Evolutionary conservation across 2,329 filamentous ascomycete species (phyloP).

Genomic region (Davidsoniella eucalypti): DNA sequence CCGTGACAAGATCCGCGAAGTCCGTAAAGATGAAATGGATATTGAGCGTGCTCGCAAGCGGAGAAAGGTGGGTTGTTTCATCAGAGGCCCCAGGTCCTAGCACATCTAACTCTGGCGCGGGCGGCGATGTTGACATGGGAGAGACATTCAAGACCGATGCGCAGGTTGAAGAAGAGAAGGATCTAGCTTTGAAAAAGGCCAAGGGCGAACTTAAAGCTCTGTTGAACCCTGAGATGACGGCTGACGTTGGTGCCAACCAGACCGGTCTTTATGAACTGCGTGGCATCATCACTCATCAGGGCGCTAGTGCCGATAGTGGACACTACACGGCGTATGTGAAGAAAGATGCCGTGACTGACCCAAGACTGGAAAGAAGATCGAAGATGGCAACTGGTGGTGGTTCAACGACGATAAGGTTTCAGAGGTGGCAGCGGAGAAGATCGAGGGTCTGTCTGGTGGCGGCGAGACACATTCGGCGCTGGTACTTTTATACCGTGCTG

Average conservation of each 20-base stretch:
- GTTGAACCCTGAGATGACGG: slow-evolving; percentile 55
- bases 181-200: slow-evolving; percentile 54
- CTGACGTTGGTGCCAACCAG: slow-evolving; percentile 75
- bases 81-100: slow-evolving; percentile 21
- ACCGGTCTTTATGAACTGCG: slow-evolving; percentile 90
- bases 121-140: slow-evolving; percentile 59
- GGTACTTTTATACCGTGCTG: slow-evolving; percentile 62
- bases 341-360: slow-evolving; percentile 61
- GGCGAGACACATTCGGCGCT: slow-evolving; percentile 74
- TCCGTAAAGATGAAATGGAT: slow-evolving; percentile 89
- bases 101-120: slow-evolving; percentile 25
- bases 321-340: slow-evolving; percentile 98
- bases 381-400: slow-evolving; percentile 99
- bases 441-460: slow-evolving; percentile 75
- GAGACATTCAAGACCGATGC: slow-evolving; percentile 83
- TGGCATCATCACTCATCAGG: slow-evolving; percentile 90
- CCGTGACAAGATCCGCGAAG: slow-evolving; percentile 89
- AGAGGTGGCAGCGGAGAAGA: slow-evolving; percentile 82
- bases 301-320: slow-evolving; percentile 87
- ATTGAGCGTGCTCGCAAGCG: slow-evolving; percentile 82
- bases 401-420: slow-evolving; percentile 98
- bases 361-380: slow-evolving; percentile 60
- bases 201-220: slow-evolving; percentile 79
- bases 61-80: slow-evolving; percentile 50
- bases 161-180: slow-evolving; percentile 74